Base-by-base conservation (phyloP, 352 stramenopile genomes). In the Globisporangium solare region DNA sequence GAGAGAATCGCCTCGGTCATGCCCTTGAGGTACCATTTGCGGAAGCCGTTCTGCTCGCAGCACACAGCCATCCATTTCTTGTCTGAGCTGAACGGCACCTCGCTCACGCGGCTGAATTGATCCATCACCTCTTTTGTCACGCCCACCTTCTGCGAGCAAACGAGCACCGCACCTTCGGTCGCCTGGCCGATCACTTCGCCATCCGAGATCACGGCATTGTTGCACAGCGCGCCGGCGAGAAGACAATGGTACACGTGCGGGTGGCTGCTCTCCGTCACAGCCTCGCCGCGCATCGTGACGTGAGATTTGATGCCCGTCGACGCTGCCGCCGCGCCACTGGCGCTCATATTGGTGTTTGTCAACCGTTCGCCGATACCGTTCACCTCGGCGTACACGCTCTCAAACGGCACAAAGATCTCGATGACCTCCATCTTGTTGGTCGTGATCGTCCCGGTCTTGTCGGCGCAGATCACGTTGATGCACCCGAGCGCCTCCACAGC, bases 11-110 rank as follows among this genome's bases (percentile, higher is more conserved):
- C 76, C 61, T 94, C 82, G 17, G 79, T 87, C 85, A 95, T 92
- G 46, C 71, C 86, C 72, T 92, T 92, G 31, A 89, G 60, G 47
- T 92, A 76, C 78, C 80, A 94, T 37, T 70, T 78, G 35, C 71
- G 81, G 22, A 70, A 72, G 1, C 68, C 66, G 54, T 79, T 75
- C 31, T 73, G 63, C 43, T 89, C 79, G 48, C 78, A 88, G 52
- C 78, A 89, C 21, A 98, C 92, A 61, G 97, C 95, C 96, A 99
- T 99, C 70, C 87, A 90, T 64, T 99, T 99, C 54, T 95, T 92
- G 56, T 98, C 95, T 22, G 90, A 98, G 54, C 80, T 97, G 72
- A 99, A 99, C 0, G 95, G 89, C 42, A 98, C 85, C 73, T 98
- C 93, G 37, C 87, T 86, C 0, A 94, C 71, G 49, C 96, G 80